Evolutionary conservation across 75 land plant genomes (phyloP).

Genomic region (Pinus albicaulis): DNA sequence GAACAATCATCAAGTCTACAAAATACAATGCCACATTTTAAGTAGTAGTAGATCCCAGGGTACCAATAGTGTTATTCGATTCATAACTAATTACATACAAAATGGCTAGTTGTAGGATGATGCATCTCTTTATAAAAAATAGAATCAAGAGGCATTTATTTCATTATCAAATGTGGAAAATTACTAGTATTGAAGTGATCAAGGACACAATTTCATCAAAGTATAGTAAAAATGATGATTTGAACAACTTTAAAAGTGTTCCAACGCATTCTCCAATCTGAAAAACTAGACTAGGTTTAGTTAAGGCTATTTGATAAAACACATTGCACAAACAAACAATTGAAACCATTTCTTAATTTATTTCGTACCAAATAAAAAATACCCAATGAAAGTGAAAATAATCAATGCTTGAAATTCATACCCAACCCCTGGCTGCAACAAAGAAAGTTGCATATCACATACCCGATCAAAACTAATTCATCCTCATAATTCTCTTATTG

Average conservation of each 20-base stretch:
- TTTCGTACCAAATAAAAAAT: neutral
- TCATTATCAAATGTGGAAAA: neutral
- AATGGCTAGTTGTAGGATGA: neutral
- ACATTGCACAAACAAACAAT: neutral
- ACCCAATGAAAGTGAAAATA: neutral
- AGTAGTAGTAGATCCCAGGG: neutral
- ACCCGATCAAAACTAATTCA: neutral
- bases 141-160: neutral
- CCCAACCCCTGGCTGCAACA: neutral
- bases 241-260: conserved; percentile 43
- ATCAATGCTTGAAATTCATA: neutral
- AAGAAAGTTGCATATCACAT: neutral
- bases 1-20: neutral
- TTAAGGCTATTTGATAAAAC: neutral
- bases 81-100: neutral
- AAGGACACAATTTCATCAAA: conserved; percentile 45
- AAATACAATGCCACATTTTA: neutral
- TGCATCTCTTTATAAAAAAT: neutral
- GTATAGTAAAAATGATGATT: conserved; percentile 27
- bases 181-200: conserved; percentile 48
- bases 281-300: neutral
- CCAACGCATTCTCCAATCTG: conserved; percentile 53
- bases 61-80: neutral
- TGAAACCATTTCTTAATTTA: neutral
- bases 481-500: conserved; percentile 39